Evolutionary conservation across 495 filamentous ascomycete genomes (phyloP), one percentile per base, ranked within the genome.

Genomic region (Neurospora sublineolata): DNA sequence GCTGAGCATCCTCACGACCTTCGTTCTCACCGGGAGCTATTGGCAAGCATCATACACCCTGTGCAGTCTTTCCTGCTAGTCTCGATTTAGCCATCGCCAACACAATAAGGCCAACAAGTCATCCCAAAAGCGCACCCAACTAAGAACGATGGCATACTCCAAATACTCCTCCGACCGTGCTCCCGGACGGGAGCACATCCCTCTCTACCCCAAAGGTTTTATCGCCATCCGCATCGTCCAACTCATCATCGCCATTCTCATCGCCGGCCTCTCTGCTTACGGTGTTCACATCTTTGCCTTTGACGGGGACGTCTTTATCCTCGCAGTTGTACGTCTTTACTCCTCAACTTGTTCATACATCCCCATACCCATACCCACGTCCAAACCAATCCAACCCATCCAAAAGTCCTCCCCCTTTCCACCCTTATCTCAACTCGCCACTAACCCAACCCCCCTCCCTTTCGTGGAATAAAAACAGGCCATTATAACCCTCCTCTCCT

Each of bases 251-350:
- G 86, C 87, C n/a, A 76, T 93, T 72, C 83, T 90, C 67, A 81
- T 90, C 67, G 80, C 94, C 38, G 92, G 86, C n/a, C 75, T 94
- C 16, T 85, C 85, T 12, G 90, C 86, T 64, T 93, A 92, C 79
- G 85, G 89, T 84, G 77, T 72, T 77, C 80, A 70, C 5, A 75
- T 58, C 38, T 41, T 75, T 7, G 70, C 75, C 20, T 76, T 79
- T 23, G 69, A 72, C 46, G 84, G 78, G 3, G 77, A 78, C 71
- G 52, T 68, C 27, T 72, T 83, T 23, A 79, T 78, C 46, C 70
- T 86, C 1, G 81, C 82, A 20, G 82, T 81, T n/a, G 84, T 86
- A 77, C 12, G 82, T 64, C 12, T 71, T 36, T 70, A 68, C 39
- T 36, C 67, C 33, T 52, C 30, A 33, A 37, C 68, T 67, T 69